Evolutionary conservation across 2,329 filamentous ascomycete genomes (phyloP), one percentile per base, ranked within the genome.

Genomic region (Penicillium rolfsii): DNA sequence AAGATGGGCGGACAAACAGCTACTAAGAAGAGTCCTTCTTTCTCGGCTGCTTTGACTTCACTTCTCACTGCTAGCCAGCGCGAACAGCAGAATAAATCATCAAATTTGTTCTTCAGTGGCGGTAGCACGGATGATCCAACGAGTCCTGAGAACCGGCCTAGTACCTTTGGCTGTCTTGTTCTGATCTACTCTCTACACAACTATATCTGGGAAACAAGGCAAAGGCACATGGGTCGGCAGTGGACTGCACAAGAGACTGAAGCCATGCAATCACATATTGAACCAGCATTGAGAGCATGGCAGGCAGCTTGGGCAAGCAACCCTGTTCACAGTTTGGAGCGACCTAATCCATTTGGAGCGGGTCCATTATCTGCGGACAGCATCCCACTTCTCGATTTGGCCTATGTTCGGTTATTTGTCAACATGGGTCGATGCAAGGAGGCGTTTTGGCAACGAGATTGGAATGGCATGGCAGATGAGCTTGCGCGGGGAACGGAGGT

Each of bases 201-300:
- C 69, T 97, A 97, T 76, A 97, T 98, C 48, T 98, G 95, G 95
- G 94, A 98, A 77, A 97, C 93, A 0, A 85, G 94, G 26, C 93
- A 97, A 76, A 84, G 93, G 55, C 93, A 97, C 69, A 89, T 93
- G 69, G 93, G 91, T 68, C 89, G 92, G 64, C 83, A 92, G 52
- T 97, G 94, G 94, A 96, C 93, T 1, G 87, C 89, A 36, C 89
- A 94, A 66, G 94, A 98, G 76, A 96, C 92, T 0, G 93, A 98
- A 67, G 92, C 93, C 65, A 96, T 98, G 93, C 93, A 97, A 74
- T 87, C 90, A 1, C 93, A 97, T 71, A 96, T 98, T 60, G 93
- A 97, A 75, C 94, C 94, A 11, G 94, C 94, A 2, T 81, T 99
- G 63, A 90, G 93, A 74, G 93, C 94, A 7, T 99, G 95, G 95